A percentile compares a stretch with the other conserved stretches of the same genome.
These are phyloP conservation scores for Suillus paluster DNA, from an alignment of 768 basidiomycete species.

Conservation along the genomic window DNA sequence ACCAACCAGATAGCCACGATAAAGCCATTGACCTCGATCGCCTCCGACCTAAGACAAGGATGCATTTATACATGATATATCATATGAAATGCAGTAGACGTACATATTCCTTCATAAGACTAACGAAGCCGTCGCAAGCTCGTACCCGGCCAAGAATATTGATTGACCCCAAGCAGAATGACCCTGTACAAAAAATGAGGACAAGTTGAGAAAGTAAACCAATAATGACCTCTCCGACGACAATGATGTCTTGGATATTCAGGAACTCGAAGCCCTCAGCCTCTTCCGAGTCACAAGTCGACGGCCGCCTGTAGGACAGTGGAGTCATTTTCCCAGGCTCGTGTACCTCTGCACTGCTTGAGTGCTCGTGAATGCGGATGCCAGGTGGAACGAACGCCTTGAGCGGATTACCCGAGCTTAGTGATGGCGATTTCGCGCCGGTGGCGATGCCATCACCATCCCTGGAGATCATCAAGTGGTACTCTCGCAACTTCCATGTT, in stretches of 20 bases:
- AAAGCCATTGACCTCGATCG: conserved; percentile 83
- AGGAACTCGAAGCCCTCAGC: conserved; percentile 15
- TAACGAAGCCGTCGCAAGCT: conserved; percentile 80
- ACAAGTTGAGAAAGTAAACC: conserved; percentile 4
- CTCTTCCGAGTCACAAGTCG: conserved; percentile 24
- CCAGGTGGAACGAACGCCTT: conserved; percentile 63
- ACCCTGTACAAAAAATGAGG: conserved; percentile 52
- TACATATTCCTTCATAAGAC: conserved; percentile 86
- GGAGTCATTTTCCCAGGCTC: conserved; percentile 43
- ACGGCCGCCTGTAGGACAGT: conserved; percentile 33
- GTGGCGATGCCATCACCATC: conserved; percentile 18
- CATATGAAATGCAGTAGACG: conserved; percentile 22
- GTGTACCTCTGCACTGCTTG: conserved; percentile 50
- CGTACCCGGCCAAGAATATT: conserved; percentile 79
- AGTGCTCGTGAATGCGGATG: conserved; percentile 51
- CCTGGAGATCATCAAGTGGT: conserved; percentile 55
- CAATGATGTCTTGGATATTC: conserved; percentile 58
- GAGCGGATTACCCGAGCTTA: conserved; percentile 64
- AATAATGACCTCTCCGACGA: conserved; percentile 69
- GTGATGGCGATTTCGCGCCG: conserved; percentile 28
- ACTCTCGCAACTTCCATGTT: conserved; percentile 86
- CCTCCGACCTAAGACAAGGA: conserved; percentile 54
- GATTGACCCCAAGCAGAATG: conserved; percentile 92
- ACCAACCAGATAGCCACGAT: conserved; percentile 82
- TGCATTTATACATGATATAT: conserved; percentile 2